Conservation (phyloP, 257 asterid species). For the Primulina tabacum region DNA sequence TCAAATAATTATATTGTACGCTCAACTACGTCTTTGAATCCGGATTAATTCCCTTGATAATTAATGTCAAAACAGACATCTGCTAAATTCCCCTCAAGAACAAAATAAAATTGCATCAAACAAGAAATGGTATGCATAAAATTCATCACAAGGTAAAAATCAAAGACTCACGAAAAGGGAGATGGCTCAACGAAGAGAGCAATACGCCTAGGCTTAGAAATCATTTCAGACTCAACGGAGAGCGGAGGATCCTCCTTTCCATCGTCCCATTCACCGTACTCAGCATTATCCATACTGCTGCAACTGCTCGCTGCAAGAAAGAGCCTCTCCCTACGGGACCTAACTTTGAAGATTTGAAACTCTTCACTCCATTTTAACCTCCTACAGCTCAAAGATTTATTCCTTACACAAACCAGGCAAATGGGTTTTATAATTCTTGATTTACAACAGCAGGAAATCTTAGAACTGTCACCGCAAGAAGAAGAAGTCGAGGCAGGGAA, state of each 20-base stretch:
- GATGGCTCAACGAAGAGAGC: constrained; percentile 99
- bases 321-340: constrained; percentile 28
- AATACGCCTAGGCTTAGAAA: constrained; percentile 75
- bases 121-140: constrained; percentile 4
- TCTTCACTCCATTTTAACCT: constrained; percentile 14
- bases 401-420: constrained; percentile 32
- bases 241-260: constrained; percentile 64
- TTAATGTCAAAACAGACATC: too few relatives aligned
- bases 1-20: too few relatives aligned
- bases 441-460: constrained; percentile 30
- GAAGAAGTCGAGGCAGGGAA: constrained; percentile 27
- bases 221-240: constrained; percentile 52
- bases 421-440: constrained; percentile 43
- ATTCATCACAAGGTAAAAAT: not conserved
- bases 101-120: constrained; percentile 15
- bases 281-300: constrained; percentile 44
- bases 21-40: not conserved
- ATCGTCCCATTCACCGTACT: constrained; percentile 40
- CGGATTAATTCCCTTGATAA: not conserved
- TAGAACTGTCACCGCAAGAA: constrained; percentile 21
- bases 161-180: constrained; percentile 83
- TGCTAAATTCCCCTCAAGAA: not conserved
- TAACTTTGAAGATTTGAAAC: constrained; percentile 27
- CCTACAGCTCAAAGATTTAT: constrained; percentile 25
- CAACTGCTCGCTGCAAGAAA: constrained; percentile 36